Conservation (phyloP, 768 basidiomycete species). For the Crucibulum laeve region DNA sequence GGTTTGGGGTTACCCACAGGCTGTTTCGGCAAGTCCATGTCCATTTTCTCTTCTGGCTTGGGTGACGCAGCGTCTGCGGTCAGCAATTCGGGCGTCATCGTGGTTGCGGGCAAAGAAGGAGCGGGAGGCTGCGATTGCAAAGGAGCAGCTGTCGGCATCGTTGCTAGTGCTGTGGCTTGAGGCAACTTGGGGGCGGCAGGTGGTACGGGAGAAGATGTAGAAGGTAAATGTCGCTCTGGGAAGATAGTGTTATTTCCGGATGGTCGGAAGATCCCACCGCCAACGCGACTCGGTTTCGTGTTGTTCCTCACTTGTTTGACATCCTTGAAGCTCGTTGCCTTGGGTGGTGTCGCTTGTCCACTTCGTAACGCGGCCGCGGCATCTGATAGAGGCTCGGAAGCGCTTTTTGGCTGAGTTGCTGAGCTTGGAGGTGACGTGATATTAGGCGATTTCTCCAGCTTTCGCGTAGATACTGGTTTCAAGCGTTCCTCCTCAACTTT, state of each 20-base stretch:
- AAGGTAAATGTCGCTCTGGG: conserved; percentile 18
- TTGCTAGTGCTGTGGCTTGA: no score
- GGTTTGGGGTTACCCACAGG: no score
- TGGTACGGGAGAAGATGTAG: no score
- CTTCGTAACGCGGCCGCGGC: conserved; percentile 3
- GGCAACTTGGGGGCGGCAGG: no score
- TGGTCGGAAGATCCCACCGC: conserved; percentile 71
- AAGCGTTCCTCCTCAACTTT: conserved; percentile 11
- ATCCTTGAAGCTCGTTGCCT: conserved; percentile 44
- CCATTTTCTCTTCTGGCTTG: no score
- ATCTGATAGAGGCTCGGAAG: conserved; percentile 9
- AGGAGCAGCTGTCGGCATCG: no score
- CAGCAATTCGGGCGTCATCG: neutral
- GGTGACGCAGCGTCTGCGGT: neutral
- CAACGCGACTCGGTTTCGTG: conserved; percentile 39
- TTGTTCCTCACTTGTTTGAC: conserved; percentile 54
- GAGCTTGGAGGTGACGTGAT: conserved; percentile 4
- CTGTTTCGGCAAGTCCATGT: no score
- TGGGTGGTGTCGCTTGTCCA: conserved; percentile 10
- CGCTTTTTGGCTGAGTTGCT: conserved; percentile 4
- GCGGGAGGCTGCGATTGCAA: conserved; percentile 2
- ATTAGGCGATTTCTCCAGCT: conserved; percentile 15
- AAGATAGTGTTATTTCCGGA: conserved; percentile 62
- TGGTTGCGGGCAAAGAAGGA: conserved; percentile 3
- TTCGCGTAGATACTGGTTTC: conserved; percentile 18